A percentile compares a stretch with the other conserved stretches of the same genome.
phyloP scores from a whole-genome alignment of 345 rosid species.

The Bruguiera sexangula region DNA sequence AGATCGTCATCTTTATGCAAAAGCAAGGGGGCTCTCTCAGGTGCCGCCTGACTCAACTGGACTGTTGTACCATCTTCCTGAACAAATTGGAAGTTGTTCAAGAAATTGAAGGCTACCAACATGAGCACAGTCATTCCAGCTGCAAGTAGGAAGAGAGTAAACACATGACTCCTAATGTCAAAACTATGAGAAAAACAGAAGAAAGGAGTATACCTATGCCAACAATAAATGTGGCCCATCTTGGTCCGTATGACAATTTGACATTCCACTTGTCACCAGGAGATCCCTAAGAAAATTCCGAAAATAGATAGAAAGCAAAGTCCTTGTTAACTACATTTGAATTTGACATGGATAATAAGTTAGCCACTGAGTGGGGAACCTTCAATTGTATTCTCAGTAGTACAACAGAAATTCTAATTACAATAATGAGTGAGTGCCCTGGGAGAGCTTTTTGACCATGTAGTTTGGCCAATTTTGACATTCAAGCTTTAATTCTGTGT shows the following conservation, averaged over 20 bases:
- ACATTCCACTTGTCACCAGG: slow-evolving; percentile 55
- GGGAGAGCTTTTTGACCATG: too few relatives aligned
- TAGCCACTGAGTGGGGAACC: neutral
- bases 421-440: too few relatives aligned
- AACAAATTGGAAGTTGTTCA: slow-evolving; percentile 48
- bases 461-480: too few relatives aligned
- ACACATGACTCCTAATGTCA: slow-evolving; percentile 1
- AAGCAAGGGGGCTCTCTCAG: slow-evolving; percentile 71
- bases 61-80: slow-evolving; percentile 38
- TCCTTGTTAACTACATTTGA: neutral
- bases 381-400: too few relatives aligned
- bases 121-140: slow-evolving; percentile 72
- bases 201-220: slow-evolving; percentile 60
- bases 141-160: slow-evolving; percentile 23
- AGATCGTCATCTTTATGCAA: slow-evolving; percentile 78
- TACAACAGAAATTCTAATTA: too few relatives aligned
- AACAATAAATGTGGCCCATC: slow-evolving; percentile 82
- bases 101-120: slow-evolving; percentile 53
- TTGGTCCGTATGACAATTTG: slow-evolving; percentile 74
- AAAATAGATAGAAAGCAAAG: slow-evolving; percentile 5
- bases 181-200: neutral
- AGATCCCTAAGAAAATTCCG: slow-evolving; percentile 47
- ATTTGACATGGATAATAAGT: neutral
- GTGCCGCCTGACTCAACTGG: slow-evolving; percentile 35
- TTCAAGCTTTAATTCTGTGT: too few relatives aligned